Percentiles rank a stretch among this genome's conserved stretches.
These are phyloP conservation scores for Bimuria novae-zelandiae DNA, from an alignment of 2,329 filamentous ascomycete species.

Conservation along the genomic window DNA sequence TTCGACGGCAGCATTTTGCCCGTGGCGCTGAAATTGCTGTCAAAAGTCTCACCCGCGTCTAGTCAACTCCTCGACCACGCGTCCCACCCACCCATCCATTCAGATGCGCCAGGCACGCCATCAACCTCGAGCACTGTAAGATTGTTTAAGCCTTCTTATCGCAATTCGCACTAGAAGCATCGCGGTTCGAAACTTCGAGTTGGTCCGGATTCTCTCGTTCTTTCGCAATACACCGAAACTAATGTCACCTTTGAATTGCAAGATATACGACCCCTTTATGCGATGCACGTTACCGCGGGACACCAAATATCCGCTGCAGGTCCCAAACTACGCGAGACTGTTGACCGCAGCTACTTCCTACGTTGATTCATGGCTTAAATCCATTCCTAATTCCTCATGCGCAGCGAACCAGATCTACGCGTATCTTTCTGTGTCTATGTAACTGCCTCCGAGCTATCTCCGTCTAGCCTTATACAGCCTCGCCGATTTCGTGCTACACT, in stretches of 20 bases:
- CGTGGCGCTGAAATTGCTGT: no score
- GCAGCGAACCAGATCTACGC: background rate
- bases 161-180: no score
- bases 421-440: background rate
- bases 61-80: no score
- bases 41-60: no score
- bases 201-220: no score
- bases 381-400: background rate
- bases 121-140: no score
- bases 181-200: no score
- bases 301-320: slow-evolving; percentile 1
- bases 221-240: background rate
- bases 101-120: no score
- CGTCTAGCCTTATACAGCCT: background rate
- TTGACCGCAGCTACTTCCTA: no score
- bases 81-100: no score
- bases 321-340: background rate
- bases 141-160: no score
- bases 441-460: background rate
- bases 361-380: background rate
- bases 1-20: no score
- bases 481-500: background rate
- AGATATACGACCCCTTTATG: slow-evolving; percentile 9
- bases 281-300: slow-evolving; percentile 11
- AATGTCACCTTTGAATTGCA: slow-evolving; percentile 7